phyloP scores from a whole-genome alignment of 2,329 filamentous ascomycete species.

The Venturia effusa region DNA sequence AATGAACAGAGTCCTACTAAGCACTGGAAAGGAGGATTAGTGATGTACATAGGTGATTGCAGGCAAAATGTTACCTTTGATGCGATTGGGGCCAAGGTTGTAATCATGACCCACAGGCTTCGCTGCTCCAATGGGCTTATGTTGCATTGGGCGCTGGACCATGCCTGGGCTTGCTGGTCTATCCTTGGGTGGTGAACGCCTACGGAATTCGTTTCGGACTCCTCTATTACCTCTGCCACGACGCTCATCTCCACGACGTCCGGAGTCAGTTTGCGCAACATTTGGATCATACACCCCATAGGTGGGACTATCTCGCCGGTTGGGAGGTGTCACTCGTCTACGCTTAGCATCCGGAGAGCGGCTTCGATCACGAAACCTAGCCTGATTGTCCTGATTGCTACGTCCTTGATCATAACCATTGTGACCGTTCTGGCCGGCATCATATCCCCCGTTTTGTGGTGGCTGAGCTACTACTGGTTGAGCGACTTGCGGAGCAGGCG shows the following conservation, averaged over 20 bases:
- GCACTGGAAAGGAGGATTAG: slow-evolving; percentile 39
- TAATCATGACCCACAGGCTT: slow-evolving; percentile 78
- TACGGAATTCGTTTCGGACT: slow-evolving; percentile 55
- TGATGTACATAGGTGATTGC: neutral
- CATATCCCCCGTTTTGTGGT: slow-evolving; percentile 4
- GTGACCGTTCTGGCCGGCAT: neutral
- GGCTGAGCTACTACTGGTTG: slow-evolving; percentile 9
- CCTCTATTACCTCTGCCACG: slow-evolving; percentile 47
- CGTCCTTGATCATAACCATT: slow-evolving; percentile 13
- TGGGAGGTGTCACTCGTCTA: slow-evolving; percentile 48
- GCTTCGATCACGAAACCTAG: slow-evolving; percentile 23
- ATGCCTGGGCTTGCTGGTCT: slow-evolving; percentile 45
- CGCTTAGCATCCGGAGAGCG: slow-evolving; percentile 65
- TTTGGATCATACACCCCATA: slow-evolving; percentile 65
- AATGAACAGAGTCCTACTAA: slow-evolving; percentile 92
- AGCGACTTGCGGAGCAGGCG: slow-evolving; percentile 3
- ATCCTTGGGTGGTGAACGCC: slow-evolving; percentile 69
- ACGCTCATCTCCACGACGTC: slow-evolving; percentile 34
- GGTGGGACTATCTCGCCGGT: slow-evolving; percentile 56
- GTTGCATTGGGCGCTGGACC: slow-evolving; percentile 15
- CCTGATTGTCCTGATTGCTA: slow-evolving; percentile 2
- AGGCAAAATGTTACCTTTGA: slow-evolving; percentile 50
- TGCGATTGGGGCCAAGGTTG: slow-evolving; percentile 60
- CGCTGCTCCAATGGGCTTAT: slow-evolving; percentile 22
- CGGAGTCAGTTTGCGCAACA: slow-evolving; percentile 30